Percentiles rank a stretch among this genome's conserved stretches.
Evolutionary conservation across 352 stramenopile genomes (phyloP).

Genomic region (Phytophthora cactorum): DNA sequence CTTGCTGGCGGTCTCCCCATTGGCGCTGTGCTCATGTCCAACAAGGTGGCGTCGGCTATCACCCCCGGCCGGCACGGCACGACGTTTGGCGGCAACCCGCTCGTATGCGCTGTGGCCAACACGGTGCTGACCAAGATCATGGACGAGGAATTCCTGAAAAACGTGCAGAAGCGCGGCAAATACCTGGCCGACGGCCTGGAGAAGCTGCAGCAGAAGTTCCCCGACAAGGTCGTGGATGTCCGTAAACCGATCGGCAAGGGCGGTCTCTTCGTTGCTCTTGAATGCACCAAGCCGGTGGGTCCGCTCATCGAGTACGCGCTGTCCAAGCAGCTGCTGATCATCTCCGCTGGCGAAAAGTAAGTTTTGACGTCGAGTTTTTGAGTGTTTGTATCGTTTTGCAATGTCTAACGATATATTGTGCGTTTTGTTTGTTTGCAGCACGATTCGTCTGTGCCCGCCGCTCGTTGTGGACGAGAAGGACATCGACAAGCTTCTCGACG

Average conservation of each 20-base stretch:
- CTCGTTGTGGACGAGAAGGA: constrained; percentile 85
- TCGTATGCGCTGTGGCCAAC: constrained; percentile 93
- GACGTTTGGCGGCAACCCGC: constrained; percentile 97
- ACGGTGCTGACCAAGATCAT: constrained; percentile 83
- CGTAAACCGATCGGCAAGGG: constrained; percentile 66
- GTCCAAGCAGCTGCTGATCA: constrained; percentile 81
- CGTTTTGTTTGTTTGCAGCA: constrained; percentile 37
- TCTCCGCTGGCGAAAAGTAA: constrained; percentile 85
- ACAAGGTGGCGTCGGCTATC: constrained; percentile 91
- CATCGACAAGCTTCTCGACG: constrained; percentile 71
- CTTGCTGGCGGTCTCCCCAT: constrained; percentile 96
- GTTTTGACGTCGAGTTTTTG: constrained; percentile 10
- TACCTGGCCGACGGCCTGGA: constrained; percentile 63
- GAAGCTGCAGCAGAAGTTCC: constrained; percentile 75
- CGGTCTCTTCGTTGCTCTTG: constrained; percentile 85
- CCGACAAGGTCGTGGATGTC: constrained; percentile 74
- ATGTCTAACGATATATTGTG: neutral
- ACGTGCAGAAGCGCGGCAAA: constrained; percentile 75
- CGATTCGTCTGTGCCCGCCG: constrained; percentile 83
- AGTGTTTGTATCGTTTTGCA: neutral
- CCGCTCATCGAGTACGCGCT: constrained; percentile 75
- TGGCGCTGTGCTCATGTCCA: constrained; percentile 94
- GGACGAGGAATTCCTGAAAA: constrained; percentile 65
- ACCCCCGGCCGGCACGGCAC: constrained; percentile 94
- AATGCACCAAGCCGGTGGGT: constrained; percentile 68